Evolutionary conservation across 2,329 filamentous ascomycete genomes (phyloP), one percentile per base, ranked within the genome.

Genomic region (Akanthomyces dipterigenus): DNA sequence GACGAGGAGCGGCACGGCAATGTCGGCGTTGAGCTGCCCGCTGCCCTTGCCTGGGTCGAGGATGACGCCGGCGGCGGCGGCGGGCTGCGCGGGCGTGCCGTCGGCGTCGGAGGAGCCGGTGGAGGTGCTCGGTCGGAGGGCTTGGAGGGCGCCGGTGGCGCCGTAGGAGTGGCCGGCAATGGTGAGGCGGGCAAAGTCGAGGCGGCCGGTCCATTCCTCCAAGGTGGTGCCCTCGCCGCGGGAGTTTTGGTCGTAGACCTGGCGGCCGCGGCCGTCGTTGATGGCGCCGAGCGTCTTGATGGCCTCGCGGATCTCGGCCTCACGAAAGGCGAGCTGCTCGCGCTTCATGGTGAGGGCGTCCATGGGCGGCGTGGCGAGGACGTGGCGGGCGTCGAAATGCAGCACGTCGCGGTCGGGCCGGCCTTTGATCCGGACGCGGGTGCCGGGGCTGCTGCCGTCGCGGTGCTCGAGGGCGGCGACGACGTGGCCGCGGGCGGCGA

Each of bases 41-140:
- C 81, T 85, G 2, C 75, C 73, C 70, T 89, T 89, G 57, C 87
- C 87, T 0, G 87, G 86, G 69, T 89, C 87, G 34, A 89, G 77
- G 55, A 84, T 78, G 63, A 89, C 80, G 22, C 78, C 86, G 3
- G 81, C 85, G 1, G 79, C 76, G 63, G 86, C 80, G 0, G 80
- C 79, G 82, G 80, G 2, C 60, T 68, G 66, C 63, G 63, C 64
- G 43, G 68, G 65, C 1, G n/a, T n/a, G n/a, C 7, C 5, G 31
- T 20, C 24, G 16, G 56, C 22, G 3, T 28, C 42, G 3, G 48
- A 54, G 20, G 55, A 42, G 2, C 14, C 46, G 31, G 31, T 11
- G n/a, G 57, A 49, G 20, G 42, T 18, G 26, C 67, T 80, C 40
- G 74, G 76, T 56, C 80, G 80, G n/a, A 88, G 75, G 3, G 82